Conservation (phyloP, 352 stramenopile species). For the Pythium volutum region DNA sequence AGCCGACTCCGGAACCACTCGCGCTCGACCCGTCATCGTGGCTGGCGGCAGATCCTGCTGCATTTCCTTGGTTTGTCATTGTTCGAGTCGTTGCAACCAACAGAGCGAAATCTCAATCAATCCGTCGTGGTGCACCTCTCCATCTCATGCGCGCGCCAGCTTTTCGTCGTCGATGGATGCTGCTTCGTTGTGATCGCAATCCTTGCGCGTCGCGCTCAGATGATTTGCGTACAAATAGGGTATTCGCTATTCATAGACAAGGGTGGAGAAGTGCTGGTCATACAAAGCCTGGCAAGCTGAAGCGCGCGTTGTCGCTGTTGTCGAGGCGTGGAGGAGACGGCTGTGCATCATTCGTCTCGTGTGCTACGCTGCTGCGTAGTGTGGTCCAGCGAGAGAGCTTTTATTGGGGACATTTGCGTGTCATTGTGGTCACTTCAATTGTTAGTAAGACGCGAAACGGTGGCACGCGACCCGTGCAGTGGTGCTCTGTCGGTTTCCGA, state of each 20-base stretch:
- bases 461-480: background rate
- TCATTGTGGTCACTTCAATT: too few species aligned
- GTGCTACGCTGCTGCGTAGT: too few species aligned
- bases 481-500: background rate
- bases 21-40: background rate
- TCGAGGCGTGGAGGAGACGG: too few species aligned
- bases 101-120: too few species aligned
- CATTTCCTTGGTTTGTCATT: constrained; percentile 9
- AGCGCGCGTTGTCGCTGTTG: too few species aligned
- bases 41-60: background rate
- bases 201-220: background rate
- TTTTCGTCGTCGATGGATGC: background rate
- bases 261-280: background rate
- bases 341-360: too few species aligned
- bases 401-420: too few species aligned
- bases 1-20: constrained; percentile 20
- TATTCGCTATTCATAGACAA: constrained; percentile 19
- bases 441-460: too few species aligned
- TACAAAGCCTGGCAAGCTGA: too few species aligned
- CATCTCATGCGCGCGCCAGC: background rate
- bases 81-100: background rate
- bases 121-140: too few species aligned
- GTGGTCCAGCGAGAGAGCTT: too few species aligned
- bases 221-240: constrained; percentile 19
- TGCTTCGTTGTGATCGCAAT: background rate